A percentile compares a stretch with the other conserved stretches of the same genome.
phyloP scores from a whole-genome alignment of 2,329 filamentous ascomycete species.

The Cadophora luteo-olivacea region DNA sequence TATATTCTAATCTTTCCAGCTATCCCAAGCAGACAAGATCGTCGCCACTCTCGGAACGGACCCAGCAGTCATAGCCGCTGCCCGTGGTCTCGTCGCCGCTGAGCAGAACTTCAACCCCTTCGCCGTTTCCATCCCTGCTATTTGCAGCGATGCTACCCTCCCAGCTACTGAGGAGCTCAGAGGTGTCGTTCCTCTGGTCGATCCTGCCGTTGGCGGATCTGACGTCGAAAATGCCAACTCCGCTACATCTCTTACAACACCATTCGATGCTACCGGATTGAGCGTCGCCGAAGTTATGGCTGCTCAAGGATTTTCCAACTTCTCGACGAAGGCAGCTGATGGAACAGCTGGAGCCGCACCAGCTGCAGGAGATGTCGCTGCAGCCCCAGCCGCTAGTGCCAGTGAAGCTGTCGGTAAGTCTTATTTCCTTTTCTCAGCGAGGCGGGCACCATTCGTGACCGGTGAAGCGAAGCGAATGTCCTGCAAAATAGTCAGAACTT shows the following conservation, averaged over 20 bases:
- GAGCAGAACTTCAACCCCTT: slow-evolving; percentile 79
- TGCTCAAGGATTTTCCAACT: slow-evolving; percentile 68
- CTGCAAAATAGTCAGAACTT: no score
- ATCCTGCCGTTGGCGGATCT: slow-evolving; percentile 66
- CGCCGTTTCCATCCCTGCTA: slow-evolving; percentile 61
- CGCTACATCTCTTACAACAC: slow-evolving; percentile 55
- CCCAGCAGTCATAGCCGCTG: slow-evolving; percentile 63
- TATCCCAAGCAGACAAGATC: slow-evolving; percentile 68
- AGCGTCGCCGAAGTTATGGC: slow-evolving; percentile 69
- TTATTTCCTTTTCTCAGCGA: background rate
- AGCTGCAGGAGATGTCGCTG: slow-evolving; percentile 27
- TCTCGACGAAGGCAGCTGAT: slow-evolving; percentile 52
- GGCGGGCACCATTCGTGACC: no score
- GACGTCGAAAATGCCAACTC: slow-evolving; percentile 67
- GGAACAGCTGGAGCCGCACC: slow-evolving; percentile 47
- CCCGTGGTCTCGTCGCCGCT: slow-evolving; percentile 67
- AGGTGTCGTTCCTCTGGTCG: slow-evolving; percentile 71
- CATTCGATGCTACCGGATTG: slow-evolving; percentile 64
- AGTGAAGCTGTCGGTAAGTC: background rate
- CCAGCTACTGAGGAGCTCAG: slow-evolving; percentile 66
- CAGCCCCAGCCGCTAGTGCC: slow-evolving; percentile 24
- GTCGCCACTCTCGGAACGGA: slow-evolving; percentile 65
- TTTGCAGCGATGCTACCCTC: slow-evolving; percentile 68
- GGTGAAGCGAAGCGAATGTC: no score
- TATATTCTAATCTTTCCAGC: slow-evolving; percentile 39